A percentile compares a stretch with the other conserved stretches of the same genome.
Evolutionary conservation across 805 yeast genomes (phyloP).

Genomic region (Kodamaea restingae): DNA sequence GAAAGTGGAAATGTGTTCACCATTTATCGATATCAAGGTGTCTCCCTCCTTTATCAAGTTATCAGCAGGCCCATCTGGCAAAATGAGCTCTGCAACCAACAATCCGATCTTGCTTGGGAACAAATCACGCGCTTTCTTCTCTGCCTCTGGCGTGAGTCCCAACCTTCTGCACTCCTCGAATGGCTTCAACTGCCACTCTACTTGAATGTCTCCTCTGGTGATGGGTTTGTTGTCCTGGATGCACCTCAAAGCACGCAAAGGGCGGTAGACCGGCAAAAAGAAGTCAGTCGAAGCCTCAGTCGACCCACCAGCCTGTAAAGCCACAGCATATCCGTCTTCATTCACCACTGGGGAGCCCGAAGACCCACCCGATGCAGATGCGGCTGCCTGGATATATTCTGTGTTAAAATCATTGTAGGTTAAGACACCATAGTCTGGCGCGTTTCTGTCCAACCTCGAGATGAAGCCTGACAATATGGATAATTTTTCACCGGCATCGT

Average conservation of each 20-base stretch:
- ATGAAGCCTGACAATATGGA: slow-evolving; percentile 86
- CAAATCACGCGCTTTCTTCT: slow-evolving; percentile 57
- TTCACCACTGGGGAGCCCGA: slow-evolving; percentile 96
- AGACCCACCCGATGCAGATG: slow-evolving; percentile 93
- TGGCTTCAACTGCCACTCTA: slow-evolving; percentile 82
- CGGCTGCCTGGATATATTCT: slow-evolving; percentile 93
- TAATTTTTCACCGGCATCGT: slow-evolving; percentile 92
- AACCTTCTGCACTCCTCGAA: slow-evolving; percentile 87
- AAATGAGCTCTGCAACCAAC: slow-evolving; percentile 73
- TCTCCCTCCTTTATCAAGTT: slow-evolving; percentile 78
- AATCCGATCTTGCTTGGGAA: slow-evolving; percentile 78
- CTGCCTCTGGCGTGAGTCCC: slow-evolving; percentile 75
- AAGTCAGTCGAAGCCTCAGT: slow-evolving; percentile 91
- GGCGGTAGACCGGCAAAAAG: slow-evolving; percentile 82
- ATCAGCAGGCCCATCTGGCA: slow-evolving; percentile 85
- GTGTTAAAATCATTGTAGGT: slow-evolving; percentile 92
- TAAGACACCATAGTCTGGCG: slow-evolving; percentile 87
- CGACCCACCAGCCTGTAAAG: slow-evolving; percentile 92
- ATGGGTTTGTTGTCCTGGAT: slow-evolving; percentile 56
- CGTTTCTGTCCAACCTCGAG: slow-evolving; percentile 82
- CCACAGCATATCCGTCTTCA: slow-evolving; percentile 81
- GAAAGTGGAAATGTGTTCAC: slow-evolving; percentile 59
- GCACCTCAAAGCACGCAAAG: slow-evolving; percentile 74
- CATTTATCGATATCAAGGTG: slow-evolving; percentile 70
- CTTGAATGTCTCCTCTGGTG: slow-evolving; percentile 89